phyloP scores from a whole-genome alignment of 176 grass and related monocot genomes.

The Thalia dealbata region DNA sequence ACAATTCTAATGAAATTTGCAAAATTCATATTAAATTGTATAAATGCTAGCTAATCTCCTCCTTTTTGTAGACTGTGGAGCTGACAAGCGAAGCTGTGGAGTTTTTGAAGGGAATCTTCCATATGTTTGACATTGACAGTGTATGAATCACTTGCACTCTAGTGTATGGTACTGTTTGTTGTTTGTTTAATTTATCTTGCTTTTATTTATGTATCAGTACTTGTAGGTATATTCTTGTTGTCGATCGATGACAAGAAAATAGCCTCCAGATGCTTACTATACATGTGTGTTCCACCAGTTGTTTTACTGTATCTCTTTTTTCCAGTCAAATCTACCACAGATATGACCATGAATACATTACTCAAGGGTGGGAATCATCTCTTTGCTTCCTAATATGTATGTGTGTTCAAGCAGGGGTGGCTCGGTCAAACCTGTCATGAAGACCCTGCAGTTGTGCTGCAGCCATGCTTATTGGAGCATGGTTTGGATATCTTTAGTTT shows the following conservation, averaged over 20 bases:
- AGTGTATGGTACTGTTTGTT: conserved; percentile 11
- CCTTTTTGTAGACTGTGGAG: conserved; percentile 65
- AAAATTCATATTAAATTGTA: neutral
- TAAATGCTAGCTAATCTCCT: neutral
- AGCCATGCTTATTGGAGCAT: neutral
- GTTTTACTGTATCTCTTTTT: neutral
- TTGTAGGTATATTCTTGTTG: neutral
- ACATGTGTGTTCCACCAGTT: too few relatives aligned
- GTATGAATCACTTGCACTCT: conserved; percentile 36
- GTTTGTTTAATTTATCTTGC: neutral
- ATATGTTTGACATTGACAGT: conserved; percentile 84
- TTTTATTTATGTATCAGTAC: neutral
- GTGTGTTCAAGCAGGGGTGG: neutral
- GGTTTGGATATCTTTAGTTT: neutral
- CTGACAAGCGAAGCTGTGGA: conserved; percentile 67
- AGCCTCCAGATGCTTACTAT: too few relatives aligned
- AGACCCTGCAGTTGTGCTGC: neutral
- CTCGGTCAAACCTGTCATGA: neutral
- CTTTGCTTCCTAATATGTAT: too few relatives aligned
- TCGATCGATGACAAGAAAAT: too few relatives aligned
- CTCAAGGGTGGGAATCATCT: too few relatives aligned
- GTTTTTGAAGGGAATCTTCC: conserved; percentile 77
- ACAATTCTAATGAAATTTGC: neutral
- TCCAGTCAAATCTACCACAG: neutral
- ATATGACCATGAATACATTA: too few relatives aligned